Conservation (phyloP, 2,329 filamentous ascomycete genomes). For the Paramyrothecium roridum region DNA sequence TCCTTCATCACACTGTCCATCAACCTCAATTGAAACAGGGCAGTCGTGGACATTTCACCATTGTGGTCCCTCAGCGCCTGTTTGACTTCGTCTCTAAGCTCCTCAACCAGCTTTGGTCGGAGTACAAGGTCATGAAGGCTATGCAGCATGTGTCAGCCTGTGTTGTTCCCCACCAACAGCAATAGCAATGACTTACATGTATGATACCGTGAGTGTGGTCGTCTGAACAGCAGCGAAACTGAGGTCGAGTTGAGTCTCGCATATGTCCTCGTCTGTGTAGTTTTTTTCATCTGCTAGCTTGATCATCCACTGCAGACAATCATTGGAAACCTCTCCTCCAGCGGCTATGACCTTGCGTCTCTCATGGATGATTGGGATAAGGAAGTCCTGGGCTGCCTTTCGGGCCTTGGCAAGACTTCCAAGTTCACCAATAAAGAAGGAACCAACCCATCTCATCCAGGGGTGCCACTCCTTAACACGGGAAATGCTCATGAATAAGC, state of each 20-base stretch:
- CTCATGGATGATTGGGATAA: neutral
- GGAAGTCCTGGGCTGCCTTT: neutral
- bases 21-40: conserved; percentile 13
- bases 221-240: conserved; percentile 15
- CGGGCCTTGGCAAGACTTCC: neutral
- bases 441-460: neutral
- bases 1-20: conserved; percentile 16
- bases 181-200: conserved; percentile 1
- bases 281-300: neutral
- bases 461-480: neutral
- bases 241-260: conserved; percentile 2
- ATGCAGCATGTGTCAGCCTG: neutral
- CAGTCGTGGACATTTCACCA: conserved; percentile 5
- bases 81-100: neutral
- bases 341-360: neutral
- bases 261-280: neutral
- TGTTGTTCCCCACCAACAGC: neutral
- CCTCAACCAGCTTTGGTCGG: neutral
- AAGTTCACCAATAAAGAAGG: neutral
- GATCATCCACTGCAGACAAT: neutral
- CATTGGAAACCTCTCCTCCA: neutral
- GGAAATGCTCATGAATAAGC: neutral
- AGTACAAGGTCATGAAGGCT: neutral
- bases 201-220: conserved; percentile 11
- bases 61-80: conserved; percentile 5